These are phyloP conservation scores for Solanum peruvianum DNA, from an alignment of 257 asterid species.

Conservation along the genomic window DNA sequence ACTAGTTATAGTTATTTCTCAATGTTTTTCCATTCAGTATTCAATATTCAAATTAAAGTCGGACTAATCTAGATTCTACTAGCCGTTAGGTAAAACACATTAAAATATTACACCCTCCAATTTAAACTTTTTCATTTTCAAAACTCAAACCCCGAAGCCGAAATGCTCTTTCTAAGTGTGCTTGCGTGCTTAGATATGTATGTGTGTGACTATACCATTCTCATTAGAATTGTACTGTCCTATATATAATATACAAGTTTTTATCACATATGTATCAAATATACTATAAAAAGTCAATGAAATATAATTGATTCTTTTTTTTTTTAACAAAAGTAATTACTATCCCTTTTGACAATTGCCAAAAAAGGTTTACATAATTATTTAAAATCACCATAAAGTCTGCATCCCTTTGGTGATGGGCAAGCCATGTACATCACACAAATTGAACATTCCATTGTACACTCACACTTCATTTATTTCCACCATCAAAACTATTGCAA, in stretches of 20 bases:
- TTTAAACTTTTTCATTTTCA: too few relatives aligned
- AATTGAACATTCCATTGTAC: background rate
- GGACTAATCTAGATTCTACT: accelerated
- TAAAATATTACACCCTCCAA: accelerated
- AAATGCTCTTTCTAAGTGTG: background rate
- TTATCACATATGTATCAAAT: too few relatives aligned
- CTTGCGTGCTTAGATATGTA: too few relatives aligned
- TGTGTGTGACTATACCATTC: background rate
- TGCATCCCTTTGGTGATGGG: background rate
- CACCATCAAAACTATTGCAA: background rate
- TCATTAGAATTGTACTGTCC: too few relatives aligned
- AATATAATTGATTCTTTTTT: background rate
- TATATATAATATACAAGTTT: too few relatives aligned
- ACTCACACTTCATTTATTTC: background rate
- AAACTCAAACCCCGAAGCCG: accelerated
- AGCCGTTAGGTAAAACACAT: accelerated
- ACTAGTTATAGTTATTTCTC: background rate
- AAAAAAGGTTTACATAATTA: too few relatives aligned
- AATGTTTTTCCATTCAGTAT: too few relatives aligned
- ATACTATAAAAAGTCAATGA: background rate
- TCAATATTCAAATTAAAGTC: too few relatives aligned
- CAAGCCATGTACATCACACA: background rate
- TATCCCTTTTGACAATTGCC: background rate
- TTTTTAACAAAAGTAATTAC: too few relatives aligned
- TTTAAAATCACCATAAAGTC: background rate